Conservation (phyloP, 1,284 basidiomycete genomes). For the Apiotrichum brassicae region DNA sequence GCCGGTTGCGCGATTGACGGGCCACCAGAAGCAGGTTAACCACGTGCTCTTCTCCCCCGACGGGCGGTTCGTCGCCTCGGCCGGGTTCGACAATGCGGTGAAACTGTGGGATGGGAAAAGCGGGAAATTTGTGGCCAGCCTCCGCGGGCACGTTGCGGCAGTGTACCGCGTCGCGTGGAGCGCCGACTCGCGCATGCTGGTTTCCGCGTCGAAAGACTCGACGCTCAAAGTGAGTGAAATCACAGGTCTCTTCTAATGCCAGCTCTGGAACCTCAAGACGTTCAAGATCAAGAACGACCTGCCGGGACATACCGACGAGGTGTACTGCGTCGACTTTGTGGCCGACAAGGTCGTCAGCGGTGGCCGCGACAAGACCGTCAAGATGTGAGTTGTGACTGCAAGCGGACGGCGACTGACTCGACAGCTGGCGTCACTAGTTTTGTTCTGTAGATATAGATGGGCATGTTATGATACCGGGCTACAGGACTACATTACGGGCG, state of each 20-base stretch:
- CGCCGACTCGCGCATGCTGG: constrained; percentile 81
- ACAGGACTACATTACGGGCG: too few species aligned
- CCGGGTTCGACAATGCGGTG: constrained; percentile 85
- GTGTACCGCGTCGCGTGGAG: constrained; percentile 96
- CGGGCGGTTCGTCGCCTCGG: constrained; percentile 82
- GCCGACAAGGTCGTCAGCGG: constrained; percentile 97
- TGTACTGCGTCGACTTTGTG: constrained; percentile 97
- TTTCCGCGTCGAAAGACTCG: constrained; percentile 91
- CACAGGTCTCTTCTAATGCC: not conserved
- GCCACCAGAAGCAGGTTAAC: constrained; percentile 91
- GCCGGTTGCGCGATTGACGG: constrained; percentile 78
- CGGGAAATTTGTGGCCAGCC: constrained; percentile 82
- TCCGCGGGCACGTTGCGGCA: constrained; percentile 87
- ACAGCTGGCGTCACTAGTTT: not conserved
- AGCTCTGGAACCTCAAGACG: constrained; percentile 93
- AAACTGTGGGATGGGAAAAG: constrained; percentile 90
- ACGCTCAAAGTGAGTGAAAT: constrained; percentile 71
- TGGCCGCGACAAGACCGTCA: constrained; percentile 59
- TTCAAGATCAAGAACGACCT: constrained; percentile 90
- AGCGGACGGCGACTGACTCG: not conserved
- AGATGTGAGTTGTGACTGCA: constrained; percentile 49
- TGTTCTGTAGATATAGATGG: not conserved
- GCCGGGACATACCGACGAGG: constrained; percentile 94
- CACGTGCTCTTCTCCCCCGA: constrained; percentile 96
- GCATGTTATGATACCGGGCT: too few species aligned